Conservation (phyloP, 2,329 filamentous ascomycete genomes). For the Chaetomiaceae sp. region DNA sequence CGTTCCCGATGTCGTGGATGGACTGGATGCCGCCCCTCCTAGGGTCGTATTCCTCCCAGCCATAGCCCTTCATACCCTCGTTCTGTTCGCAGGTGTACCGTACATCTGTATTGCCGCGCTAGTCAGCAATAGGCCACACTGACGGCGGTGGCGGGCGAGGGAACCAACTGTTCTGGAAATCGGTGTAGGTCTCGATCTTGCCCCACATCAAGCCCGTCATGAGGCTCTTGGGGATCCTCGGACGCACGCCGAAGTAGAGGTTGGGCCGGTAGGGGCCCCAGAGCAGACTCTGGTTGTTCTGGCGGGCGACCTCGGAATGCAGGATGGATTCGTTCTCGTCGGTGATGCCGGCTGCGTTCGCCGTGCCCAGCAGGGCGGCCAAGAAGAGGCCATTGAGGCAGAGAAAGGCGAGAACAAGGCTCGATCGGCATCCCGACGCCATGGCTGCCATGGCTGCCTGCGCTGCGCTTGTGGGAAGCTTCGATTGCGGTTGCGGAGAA, state of each 20-base stretch:
- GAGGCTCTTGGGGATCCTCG: constrained; percentile 74
- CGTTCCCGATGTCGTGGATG: constrained; percentile 85
- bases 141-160: not conserved
- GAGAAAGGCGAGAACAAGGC: constrained; percentile 25
- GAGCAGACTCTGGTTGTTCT: constrained; percentile 77
- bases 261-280: constrained; percentile 96
- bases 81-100: constrained; percentile 95
- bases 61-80: constrained; percentile 90
- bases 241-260: constrained; percentile 85
- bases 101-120: constrained; percentile 53
- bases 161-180: constrained; percentile 68
- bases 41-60: constrained; percentile 96
- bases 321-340: constrained; percentile 36
- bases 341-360: constrained; percentile 5
- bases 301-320: constrained; percentile 45
- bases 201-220: constrained; percentile 85
- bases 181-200: constrained; percentile 71
- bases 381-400: constrained; percentile 24
- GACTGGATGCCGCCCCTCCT: constrained; percentile 81
- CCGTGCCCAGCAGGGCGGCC: constrained; percentile 7
- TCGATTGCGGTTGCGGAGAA: too few relatives aligned
- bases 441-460: too few relatives aligned
- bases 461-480: constrained; percentile 5
- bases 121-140: too few relatives aligned
- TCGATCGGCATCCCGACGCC: constrained; percentile 26